Evolutionary conservation across 257 asterid species (phyloP), one percentile per base, ranked within the genome.

Genomic region (Nicotiana obtusifolia): DNA sequence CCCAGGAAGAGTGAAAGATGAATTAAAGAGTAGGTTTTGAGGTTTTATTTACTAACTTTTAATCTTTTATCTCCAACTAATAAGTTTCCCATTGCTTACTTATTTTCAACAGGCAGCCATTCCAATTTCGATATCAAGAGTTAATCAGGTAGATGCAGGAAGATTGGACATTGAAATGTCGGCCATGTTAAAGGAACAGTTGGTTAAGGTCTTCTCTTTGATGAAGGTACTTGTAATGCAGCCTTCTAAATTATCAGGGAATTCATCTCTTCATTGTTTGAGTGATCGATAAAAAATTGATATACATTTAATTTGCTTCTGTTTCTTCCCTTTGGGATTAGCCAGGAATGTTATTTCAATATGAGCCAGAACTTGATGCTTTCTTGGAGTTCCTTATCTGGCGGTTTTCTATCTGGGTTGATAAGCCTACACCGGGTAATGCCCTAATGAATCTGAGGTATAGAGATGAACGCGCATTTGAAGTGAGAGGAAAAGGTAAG

Each of bases 281-380:
- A 7, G 79, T 19, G 10, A 24, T 47, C 15, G 16, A 73, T 73
- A 79, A 80, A n/a, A 35, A 61, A 30, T 82, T 84, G 80, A 59
- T 57, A 65, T 64, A 78, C 82, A 75, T 91, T 87, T 86, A 89
- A 89, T 86, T 90, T 86, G 75, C 60, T 87, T 80, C 83, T 30
- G 82, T 84, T 84, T 64, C 81, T 86, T 86, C 82, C 80, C 22
- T 85, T 91, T 89, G 93, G 91, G 84, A 89, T 92, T 91, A 92
- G 97, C 98, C 98, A 91, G 98, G 99, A 88, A 90, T 95, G 92
- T 84, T 91, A 86, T 91, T 94, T 85, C 97, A 91, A 84, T 95
- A 90, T 86, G 97, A 94, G 82, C 90, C 97, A 10, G 98, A 95
- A 85, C 96, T 92, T 20, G 97, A 95, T 84, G 97, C 97, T 59